phyloP scores from a whole-genome alignment of 352 stramenopile species.

The Globisporangium parvum region DNA sequence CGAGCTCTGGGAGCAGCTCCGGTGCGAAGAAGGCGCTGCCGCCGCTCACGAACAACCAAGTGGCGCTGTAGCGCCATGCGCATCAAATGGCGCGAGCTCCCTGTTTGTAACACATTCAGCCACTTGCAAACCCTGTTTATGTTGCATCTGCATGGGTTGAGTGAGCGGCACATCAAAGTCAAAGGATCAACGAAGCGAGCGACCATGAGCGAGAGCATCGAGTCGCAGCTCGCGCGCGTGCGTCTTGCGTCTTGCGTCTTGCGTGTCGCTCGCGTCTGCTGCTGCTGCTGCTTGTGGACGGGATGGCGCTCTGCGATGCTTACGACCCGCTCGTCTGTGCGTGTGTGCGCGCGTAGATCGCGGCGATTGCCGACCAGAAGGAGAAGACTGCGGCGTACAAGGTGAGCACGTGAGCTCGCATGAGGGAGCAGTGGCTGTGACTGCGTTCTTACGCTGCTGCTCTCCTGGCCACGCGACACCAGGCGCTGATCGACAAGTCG shows the following conservation, averaged over 20 bases:
- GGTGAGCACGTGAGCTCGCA: slow-evolving; percentile 13
- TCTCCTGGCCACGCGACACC: slow-evolving; percentile 6
- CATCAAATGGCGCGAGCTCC: no score
- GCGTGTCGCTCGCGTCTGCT: not conserved
- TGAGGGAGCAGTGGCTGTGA: no score
- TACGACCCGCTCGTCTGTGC: not conserved
- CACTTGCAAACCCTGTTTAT: no score
- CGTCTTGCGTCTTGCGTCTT: slow-evolving; percentile 12
- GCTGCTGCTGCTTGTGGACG: not conserved
- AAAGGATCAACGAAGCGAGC: no score
- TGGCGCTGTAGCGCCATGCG: slow-evolving; percentile 6
- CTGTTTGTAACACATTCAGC: no score
- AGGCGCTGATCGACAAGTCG: slow-evolving; percentile 42
- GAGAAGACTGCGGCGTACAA: slow-evolving; percentile 76
- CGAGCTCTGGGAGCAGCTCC: slow-evolving; percentile 11
- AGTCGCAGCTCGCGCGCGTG: slow-evolving; percentile 43
- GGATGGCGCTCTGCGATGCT: not conserved
- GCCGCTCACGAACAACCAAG: slow-evolving; percentile 50
- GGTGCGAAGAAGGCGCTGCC: slow-evolving; percentile 37
- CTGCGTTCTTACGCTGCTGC: not conserved
- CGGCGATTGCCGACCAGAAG: slow-evolving; percentile 63
- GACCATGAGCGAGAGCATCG: slow-evolving; percentile 21
- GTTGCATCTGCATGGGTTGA: no score
- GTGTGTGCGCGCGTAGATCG: slow-evolving; percentile 43
- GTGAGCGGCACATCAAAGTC: slow-evolving; percentile 6